Percentiles rank a stretch among this genome's conserved stretches.
Conservation (phyloP, 345 rosid species). For the Euphorbia lathyris region DNA sequence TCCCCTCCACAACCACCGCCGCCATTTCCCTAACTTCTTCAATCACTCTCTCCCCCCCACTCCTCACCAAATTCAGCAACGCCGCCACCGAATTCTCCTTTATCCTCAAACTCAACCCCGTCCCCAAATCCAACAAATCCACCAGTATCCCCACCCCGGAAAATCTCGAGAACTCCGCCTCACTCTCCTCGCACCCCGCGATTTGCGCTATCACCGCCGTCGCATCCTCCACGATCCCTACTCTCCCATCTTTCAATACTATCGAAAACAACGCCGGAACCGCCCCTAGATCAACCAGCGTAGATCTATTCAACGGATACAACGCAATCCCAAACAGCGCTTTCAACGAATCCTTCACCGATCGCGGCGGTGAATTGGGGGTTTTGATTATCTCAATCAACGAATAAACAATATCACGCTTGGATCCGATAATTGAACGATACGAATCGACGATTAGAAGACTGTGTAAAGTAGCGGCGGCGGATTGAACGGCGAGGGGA, state of each 20-base stretch:
- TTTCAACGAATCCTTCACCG: slow-evolving; percentile 78
- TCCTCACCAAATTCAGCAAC: slow-evolving; percentile 62
- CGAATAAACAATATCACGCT: slow-evolving; percentile 80
- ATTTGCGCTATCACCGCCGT: slow-evolving; percentile 88
- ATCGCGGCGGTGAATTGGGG: slow-evolving; percentile 59
- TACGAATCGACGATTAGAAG: slow-evolving; percentile 66
- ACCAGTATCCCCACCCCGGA: slow-evolving; percentile 55
- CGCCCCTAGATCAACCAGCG: slow-evolving; percentile 64
- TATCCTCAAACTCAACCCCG: slow-evolving; percentile 57
- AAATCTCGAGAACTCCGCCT: slow-evolving; percentile 52
- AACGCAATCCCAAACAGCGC: slow-evolving; percentile 79
- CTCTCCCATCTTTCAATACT: slow-evolving; percentile 67
- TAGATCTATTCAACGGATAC: slow-evolving; percentile 58
- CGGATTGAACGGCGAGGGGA: slow-evolving; percentile 65
- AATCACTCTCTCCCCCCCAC: slow-evolving; percentile 48
- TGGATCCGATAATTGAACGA: slow-evolving; percentile 80
- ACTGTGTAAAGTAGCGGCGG: slow-evolving; percentile 82
- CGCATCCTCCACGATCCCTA: slow-evolving; percentile 87
- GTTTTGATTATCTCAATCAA: slow-evolving; percentile 50
- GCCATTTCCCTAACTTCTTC: slow-evolving; percentile 46
- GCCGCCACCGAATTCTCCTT: slow-evolving; percentile 81
- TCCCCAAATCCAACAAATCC: slow-evolving; percentile 70
- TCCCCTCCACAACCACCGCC: slow-evolving; percentile 49
- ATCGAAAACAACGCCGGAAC: slow-evolving; percentile 56
- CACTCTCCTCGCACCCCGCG: slow-evolving; percentile 88